A percentile compares a stretch with the other conserved stretches of the same genome.
phyloP scores from a whole-genome alignment of 192 early-diverging fungal genomes.

The Coemansia sp. region DNA sequence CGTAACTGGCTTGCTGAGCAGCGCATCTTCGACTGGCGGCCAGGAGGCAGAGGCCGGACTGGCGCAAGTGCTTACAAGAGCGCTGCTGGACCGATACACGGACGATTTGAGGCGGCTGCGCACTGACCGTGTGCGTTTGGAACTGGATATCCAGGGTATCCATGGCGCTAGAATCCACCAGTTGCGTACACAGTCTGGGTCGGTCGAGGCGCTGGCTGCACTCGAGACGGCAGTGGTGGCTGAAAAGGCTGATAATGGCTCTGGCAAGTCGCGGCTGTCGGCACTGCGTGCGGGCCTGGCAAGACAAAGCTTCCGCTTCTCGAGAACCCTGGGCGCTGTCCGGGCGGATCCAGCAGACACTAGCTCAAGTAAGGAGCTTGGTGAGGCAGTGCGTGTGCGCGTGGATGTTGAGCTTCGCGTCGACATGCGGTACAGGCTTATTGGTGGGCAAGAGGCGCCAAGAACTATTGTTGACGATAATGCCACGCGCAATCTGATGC shows the following conservation, averaged over 20 bases:
- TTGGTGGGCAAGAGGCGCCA: slow-evolving; percentile 19
- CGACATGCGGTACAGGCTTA: slow-evolving; percentile 38
- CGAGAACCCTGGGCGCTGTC: slow-evolving; percentile 25
- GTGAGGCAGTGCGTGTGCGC: slow-evolving; percentile 29
- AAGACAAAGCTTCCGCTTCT: slow-evolving; percentile 28
- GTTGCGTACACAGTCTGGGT: slow-evolving; percentile 43
- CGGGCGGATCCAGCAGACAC: neutral
- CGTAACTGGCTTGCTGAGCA: slow-evolving; percentile 31
- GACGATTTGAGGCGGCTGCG: slow-evolving; percentile 37
- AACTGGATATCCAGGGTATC: slow-evolving; percentile 23
- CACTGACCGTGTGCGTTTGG: slow-evolving; percentile 33
- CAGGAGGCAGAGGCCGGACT: slow-evolving; percentile 20
- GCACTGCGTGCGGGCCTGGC: slow-evolving; percentile 28
- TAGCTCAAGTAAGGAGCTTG: neutral
- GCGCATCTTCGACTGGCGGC: slow-evolving; percentile 22
- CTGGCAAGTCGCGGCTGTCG: slow-evolving; percentile 12
- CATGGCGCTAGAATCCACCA: slow-evolving; percentile 28
- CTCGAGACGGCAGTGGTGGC: slow-evolving; percentile 6
- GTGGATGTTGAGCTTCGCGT: slow-evolving; percentile 37
- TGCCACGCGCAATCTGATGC: slow-evolving; percentile 42
- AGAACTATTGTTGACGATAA: slow-evolving; percentile 43
- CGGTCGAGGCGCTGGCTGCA: slow-evolving; percentile 29
- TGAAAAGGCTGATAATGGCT: neutral
- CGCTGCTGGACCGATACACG: slow-evolving; percentile 34
- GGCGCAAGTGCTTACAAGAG: slow-evolving; percentile 21